Conservation (phyloP, 768 basidiomycete species). For the Leccinum incarnatum region DNA sequence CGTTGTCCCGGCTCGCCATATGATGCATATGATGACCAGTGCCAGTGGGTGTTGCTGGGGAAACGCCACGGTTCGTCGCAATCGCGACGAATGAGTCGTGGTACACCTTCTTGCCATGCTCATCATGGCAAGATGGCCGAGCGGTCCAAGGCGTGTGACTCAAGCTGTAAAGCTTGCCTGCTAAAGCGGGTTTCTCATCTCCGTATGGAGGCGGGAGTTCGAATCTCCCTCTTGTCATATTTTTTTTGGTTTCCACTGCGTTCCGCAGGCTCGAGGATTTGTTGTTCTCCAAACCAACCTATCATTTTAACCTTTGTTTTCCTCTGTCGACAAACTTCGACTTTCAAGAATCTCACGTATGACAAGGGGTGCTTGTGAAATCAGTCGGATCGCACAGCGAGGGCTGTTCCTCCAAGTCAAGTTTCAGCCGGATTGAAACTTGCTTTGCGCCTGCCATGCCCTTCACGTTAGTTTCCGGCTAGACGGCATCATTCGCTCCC, state of each 20-base stretch:
- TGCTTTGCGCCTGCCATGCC: slow-evolving; percentile 1
- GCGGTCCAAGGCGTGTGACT: slow-evolving; percentile 65
- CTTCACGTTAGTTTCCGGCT: slow-evolving; percentile 32
- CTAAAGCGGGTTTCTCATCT: slow-evolving; percentile 30
- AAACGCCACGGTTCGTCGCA: neutral
- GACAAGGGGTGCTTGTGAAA: neutral
- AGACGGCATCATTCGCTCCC: slow-evolving; percentile 34
- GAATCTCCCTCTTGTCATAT: slow-evolving; percentile 35
- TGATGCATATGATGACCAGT: no score
- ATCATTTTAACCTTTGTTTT: neutral
- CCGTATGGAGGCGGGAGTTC: slow-evolving; percentile 34
- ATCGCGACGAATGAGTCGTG: neutral
- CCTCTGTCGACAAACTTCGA: neutral
- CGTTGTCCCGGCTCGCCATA: neutral
- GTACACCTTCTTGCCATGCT: neutral
- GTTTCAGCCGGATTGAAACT: neutral
- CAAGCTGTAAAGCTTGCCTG: slow-evolving; percentile 40
- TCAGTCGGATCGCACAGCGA: neutral
- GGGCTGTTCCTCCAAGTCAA: neutral
- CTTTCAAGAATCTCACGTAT: neutral
- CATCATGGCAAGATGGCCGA: slow-evolving; percentile 52
- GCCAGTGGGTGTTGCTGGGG: no score
- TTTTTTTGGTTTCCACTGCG: neutral
- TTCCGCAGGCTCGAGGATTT: neutral
- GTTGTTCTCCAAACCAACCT: neutral